A percentile compares a stretch with the other conserved stretches of the same genome.
These are phyloP conservation scores for Pichia cabralensis DNA, from an alignment of 805 yeast species.

Conservation along the genomic window DNA sequence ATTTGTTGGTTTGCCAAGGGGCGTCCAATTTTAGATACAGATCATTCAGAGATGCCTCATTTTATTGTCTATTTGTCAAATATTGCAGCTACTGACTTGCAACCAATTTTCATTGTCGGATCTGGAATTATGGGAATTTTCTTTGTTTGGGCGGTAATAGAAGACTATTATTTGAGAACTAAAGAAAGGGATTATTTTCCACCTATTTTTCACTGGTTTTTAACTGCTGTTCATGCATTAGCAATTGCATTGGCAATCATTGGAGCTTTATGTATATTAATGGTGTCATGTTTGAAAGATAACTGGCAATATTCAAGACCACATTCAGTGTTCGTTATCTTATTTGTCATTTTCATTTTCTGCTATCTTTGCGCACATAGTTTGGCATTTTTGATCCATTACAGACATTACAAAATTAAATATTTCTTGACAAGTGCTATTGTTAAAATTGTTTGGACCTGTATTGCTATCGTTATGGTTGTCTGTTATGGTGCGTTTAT, in stretches of 20 bases:
- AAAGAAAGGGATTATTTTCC: constrained; percentile 38
- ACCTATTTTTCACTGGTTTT: constrained; percentile 28
- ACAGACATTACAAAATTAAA: constrained; percentile 14
- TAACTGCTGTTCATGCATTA: constrained; percentile 15
- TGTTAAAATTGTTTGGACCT: constrained; percentile 55
- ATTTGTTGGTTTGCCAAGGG: constrained; percentile 76
- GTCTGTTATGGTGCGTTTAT: constrained; percentile 45
- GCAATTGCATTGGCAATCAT: constrained; percentile 23
- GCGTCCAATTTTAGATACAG: constrained; percentile 54
- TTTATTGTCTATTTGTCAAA: constrained; percentile 63
- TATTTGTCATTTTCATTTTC: constrained; percentile 63
- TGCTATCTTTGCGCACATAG: constrained; percentile 29
- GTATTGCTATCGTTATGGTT: constrained; percentile 57
- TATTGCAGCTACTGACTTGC: constrained; percentile 78
- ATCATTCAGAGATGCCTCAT: constrained; percentile 31
- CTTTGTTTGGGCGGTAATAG: constrained; percentile 50
- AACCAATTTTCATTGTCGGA: constrained; percentile 76
- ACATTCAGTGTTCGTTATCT: constrained; percentile 58
- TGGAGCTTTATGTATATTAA: constrained; percentile 55
- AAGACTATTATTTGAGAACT: constrained; percentile 55
- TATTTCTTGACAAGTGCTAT: constrained; percentile 35
- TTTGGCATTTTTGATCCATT: constrained; percentile 11
- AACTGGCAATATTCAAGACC: constrained; percentile 46
- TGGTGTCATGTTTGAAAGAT: constrained; percentile 61
- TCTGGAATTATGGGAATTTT: constrained; percentile 70